These are phyloP conservation scores for Pyronema domesticum DNA, from an alignment of 495 filamentous ascomycete species.

Conservation along the genomic window DNA sequence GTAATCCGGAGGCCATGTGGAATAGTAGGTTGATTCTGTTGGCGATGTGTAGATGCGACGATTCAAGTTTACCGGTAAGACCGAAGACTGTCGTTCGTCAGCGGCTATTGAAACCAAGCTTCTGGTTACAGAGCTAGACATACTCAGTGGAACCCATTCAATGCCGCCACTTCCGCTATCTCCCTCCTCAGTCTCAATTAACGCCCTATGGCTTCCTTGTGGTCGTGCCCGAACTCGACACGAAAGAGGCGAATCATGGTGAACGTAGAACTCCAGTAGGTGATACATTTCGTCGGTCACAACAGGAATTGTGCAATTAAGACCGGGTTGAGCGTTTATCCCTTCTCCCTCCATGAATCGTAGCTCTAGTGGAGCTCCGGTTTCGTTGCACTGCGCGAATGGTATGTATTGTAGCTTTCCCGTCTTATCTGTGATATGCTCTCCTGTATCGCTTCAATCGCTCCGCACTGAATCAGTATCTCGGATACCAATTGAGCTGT, in stretches of 20 bases:
- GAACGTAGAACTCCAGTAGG: slow-evolving; percentile 95
- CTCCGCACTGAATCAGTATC: background rate
- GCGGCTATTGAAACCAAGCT: background rate
- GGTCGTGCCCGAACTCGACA: slow-evolving; percentile 80
- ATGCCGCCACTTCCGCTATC: slow-evolving; percentile 3
- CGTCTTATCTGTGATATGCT: slow-evolving; percentile 56
- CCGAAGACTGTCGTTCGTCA: slow-evolving; percentile 44
- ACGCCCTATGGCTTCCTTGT: slow-evolving; percentile 22
- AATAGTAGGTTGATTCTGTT: slow-evolving; percentile 52
- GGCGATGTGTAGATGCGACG: slow-evolving; percentile 76
- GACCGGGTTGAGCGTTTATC: slow-evolving; percentile 32
- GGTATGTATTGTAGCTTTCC: slow-evolving; percentile 87
- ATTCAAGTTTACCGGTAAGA: slow-evolving; percentile 71
- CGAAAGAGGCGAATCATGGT: slow-evolving; percentile 81
- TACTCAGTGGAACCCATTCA: slow-evolving; percentile 39
- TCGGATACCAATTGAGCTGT: background rate
- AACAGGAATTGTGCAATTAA: slow-evolving; percentile 81
- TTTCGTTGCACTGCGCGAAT: slow-evolving; percentile 86
- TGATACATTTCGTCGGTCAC: slow-evolving; percentile 85
- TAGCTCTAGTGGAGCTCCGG: slow-evolving; percentile 59
- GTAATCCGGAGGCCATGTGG: slow-evolving; percentile 21
- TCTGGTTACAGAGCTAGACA: background rate
- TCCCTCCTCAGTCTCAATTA: slow-evolving; percentile 7
- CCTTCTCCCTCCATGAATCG: slow-evolving; percentile 71
- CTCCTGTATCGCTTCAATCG: slow-evolving; percentile 38